phyloP scores from a whole-genome alignment of 2,329 filamentous ascomycete species.

The Boeremia exigua region DNA sequence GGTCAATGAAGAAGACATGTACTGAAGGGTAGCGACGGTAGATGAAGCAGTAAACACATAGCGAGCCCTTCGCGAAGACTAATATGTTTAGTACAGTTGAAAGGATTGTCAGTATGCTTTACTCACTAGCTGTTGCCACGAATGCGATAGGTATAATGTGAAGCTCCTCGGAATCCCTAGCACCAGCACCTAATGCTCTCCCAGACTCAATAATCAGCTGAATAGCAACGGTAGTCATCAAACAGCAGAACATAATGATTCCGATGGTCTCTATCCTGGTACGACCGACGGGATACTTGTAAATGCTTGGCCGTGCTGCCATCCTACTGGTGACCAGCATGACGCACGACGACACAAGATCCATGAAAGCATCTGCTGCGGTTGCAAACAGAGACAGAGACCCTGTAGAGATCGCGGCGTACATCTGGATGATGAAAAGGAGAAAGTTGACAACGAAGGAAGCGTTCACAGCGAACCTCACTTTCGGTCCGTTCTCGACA shows the following conservation, averaged over 20 bases:
- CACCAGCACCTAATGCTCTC: slow-evolving; percentile 57
- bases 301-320: slow-evolving; percentile 65
- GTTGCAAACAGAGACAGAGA: slow-evolving; percentile 69
- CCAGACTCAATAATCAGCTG: slow-evolving; percentile 66
- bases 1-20: slow-evolving; percentile 64
- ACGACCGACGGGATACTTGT: slow-evolving; percentile 68
- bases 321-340: slow-evolving; percentile 67
- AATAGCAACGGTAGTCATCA: slow-evolving; percentile 71
- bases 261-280: slow-evolving; percentile 69
- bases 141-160: slow-evolving; percentile 63
- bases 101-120: not conserved
- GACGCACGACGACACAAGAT: slow-evolving; percentile 68
- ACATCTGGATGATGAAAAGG: slow-evolving; percentile 64
- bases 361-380: slow-evolving; percentile 71
- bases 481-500: slow-evolving; percentile 53
- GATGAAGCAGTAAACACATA: slow-evolving; percentile 63
- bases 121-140: slow-evolving; percentile 61
- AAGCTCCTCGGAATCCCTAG: slow-evolving; percentile 52
- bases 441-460: slow-evolving; percentile 51
- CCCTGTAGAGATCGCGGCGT: slow-evolving; percentile 63
- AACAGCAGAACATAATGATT: slow-evolving; percentile 69
- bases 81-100: slow-evolving; percentile 9
- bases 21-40: slow-evolving; percentile 62
- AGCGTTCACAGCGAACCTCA: slow-evolving; percentile 49
- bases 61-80: slow-evolving; percentile 59